phyloP scores from a whole-genome alignment of 2,329 filamentous ascomycete species.

The Zymoseptoria ardabiliae region DNA sequence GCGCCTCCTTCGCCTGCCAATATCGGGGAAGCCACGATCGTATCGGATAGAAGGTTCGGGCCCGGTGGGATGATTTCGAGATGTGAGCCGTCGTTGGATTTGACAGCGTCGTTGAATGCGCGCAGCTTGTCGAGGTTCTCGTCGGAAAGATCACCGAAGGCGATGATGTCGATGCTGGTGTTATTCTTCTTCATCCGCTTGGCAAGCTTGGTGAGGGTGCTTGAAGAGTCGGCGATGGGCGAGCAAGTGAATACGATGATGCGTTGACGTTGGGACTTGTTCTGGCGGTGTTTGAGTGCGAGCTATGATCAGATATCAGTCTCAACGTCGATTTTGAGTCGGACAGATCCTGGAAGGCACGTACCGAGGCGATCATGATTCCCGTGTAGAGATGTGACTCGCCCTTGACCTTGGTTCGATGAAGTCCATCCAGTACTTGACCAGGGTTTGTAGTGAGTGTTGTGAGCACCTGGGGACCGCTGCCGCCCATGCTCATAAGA shows the following conservation, averaged over 20 bases:
- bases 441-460: slow-evolving; percentile 95
- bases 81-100: slow-evolving; percentile 83
- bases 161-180: slow-evolving; percentile 86
- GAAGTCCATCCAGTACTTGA: slow-evolving; percentile 86
- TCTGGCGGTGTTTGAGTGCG: slow-evolving; percentile 94
- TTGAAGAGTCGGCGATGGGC: slow-evolving; percentile 81
- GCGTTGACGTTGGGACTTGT: slow-evolving; percentile 91
- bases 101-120: slow-evolving; percentile 88
- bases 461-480: slow-evolving; percentile 88
- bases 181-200: slow-evolving; percentile 99
- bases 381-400: slow-evolving; percentile 82
- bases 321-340: background rate
- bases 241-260: slow-evolving; percentile 98
- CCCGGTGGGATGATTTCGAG: slow-evolving; percentile 86
- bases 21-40: slow-evolving; percentile 82
- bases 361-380: slow-evolving; percentile 88
- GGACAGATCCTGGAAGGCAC: slow-evolving; percentile 30
- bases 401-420: slow-evolving; percentile 89
- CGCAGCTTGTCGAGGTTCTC: slow-evolving; percentile 84
- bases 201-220: slow-evolving; percentile 77
- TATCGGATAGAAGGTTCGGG: slow-evolving; percentile 85
- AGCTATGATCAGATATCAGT: slow-evolving; percentile 50
- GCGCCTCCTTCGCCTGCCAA: slow-evolving; percentile 69
- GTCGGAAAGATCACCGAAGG: slow-evolving; percentile 88
- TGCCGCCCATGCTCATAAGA: slow-evolving; percentile 94